phyloP scores from a whole-genome alignment of 306 rosid genomes.

The Alnus glutinosa region DNA sequence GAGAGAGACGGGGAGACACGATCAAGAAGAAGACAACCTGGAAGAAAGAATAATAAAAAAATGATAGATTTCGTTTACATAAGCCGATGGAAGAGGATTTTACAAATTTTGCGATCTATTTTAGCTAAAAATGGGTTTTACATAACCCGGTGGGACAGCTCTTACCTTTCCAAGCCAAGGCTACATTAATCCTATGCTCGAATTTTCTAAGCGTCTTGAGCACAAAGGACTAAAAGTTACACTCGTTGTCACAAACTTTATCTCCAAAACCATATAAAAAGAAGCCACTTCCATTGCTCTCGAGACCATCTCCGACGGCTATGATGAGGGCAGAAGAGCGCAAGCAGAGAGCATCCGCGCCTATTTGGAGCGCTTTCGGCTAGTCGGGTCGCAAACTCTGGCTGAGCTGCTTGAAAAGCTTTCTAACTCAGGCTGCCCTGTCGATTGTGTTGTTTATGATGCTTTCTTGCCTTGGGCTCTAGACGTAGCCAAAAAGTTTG shows the following conservation, averaged over 20 bases:
- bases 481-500: slow-evolving; percentile 53
- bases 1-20: no score
- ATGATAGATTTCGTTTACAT: no score
- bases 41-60: no score
- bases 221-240: slow-evolving; percentile 42
- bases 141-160: no score
- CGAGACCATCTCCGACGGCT: slow-evolving; percentile 74
- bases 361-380: slow-evolving; percentile 38
- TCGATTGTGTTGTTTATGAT: slow-evolving; percentile 54
- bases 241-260: slow-evolving; percentile 49
- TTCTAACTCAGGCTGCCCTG: slow-evolving; percentile 29
- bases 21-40: no score
- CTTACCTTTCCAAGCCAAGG: slow-evolving; percentile 64
- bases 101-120: no score
- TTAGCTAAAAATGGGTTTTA: no score
- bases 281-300: slow-evolving; percentile 26
- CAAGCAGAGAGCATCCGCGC: slow-evolving; percentile 28
- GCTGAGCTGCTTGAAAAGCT: slow-evolving; percentile 41
- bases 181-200: slow-evolving; percentile 57
- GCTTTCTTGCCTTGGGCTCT: slow-evolving; percentile 49
- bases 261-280: slow-evolving; percentile 36
- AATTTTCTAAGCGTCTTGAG: slow-evolving; percentile 41
- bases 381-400: slow-evolving; percentile 41
- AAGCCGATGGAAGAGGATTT: no score
- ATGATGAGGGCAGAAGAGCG: slow-evolving; percentile 51